Base-by-base conservation (phyloP, 768 basidiomycete species). In the Tricholoma sp. region DNA sequence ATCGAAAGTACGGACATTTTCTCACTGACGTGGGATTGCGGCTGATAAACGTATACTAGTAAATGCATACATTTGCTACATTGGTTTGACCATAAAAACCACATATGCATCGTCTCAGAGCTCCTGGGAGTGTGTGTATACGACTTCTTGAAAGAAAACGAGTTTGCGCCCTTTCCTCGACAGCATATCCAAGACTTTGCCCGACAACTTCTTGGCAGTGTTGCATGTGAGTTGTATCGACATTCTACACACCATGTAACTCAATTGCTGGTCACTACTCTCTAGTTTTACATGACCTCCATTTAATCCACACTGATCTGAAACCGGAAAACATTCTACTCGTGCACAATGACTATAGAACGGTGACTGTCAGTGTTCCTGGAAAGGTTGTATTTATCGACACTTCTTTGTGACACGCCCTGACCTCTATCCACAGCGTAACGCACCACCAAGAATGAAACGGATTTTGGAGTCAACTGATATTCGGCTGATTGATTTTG, bases 271-370 rank as follows among this genome's bases (percentile, higher is more conserved):
- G 61, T 53, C 50, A n/a, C 50, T 33, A 36, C 52, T 34, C 11
- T 57, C 32, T 45, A 98, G 96, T 97, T 75, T 75, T 97, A 36
- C 97, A 99, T 66, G 85, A 91, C 59, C 80, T 94, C 48, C 86
- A 88, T 65, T 79, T 98, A 58, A 89, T 98, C 59, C 97, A 99
- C 72, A 99, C 97, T 36, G 97, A 99, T 77, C 82, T 99, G 53
- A 99, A 99, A 73, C 97, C 97, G 32, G 97, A 99, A 77, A 98
- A 98, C 70, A 98, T 99, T 53, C 79, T 99, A 24, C 83, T 99
- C 52, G 94, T 96, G 17, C 82, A 86, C 68, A 95, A 91, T 65
- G 85, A 88, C 59, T 89, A 82, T 72, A 81, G 79, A 63, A 75
- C 80, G 31, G 75, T 83, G 12, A 76, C 81, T 56, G 74, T 91